phyloP scores from a whole-genome alignment of 2,329 filamentous ascomycete species.

The Beauveria sp. region DNA sequence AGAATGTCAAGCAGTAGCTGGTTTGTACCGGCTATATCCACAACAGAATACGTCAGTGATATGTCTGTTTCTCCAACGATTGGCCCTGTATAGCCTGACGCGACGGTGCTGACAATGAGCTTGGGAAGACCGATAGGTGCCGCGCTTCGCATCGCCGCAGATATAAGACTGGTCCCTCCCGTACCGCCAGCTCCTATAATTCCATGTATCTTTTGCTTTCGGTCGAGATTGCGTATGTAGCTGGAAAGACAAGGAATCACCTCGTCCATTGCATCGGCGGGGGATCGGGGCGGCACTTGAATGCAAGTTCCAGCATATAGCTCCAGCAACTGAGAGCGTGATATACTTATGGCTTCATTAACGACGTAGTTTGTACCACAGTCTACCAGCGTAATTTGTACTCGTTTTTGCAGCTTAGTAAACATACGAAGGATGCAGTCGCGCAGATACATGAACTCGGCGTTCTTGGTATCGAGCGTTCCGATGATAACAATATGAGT shows the following conservation, averaged over 20 bases:
- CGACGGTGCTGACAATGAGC: conserved; percentile 62
- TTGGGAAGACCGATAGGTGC: conserved; percentile 62
- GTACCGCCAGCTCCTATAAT: conserved; percentile 56
- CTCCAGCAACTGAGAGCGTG: too few species aligned
- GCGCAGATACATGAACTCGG: too few species aligned
- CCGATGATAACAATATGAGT: too few species aligned
- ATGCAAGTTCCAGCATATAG: too few species aligned
- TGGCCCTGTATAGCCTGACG: conserved; percentile 55
- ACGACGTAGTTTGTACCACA: too few species aligned
- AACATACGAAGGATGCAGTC: too few species aligned
- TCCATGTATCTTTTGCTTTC: conserved; percentile 38
- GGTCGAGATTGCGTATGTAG: conserved; percentile 32
- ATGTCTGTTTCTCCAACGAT: conserved; percentile 62
- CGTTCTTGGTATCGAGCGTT: too few species aligned
- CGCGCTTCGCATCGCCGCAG: conserved; percentile 51
- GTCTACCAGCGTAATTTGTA: too few species aligned
- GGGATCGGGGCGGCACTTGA: too few species aligned
- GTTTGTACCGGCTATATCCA: conserved; percentile 62
- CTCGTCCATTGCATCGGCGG: conserved; percentile 31
- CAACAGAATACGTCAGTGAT: conserved; percentile 62
- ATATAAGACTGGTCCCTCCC: conserved; percentile 52
- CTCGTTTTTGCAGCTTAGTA: too few species aligned
- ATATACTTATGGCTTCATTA: too few species aligned
- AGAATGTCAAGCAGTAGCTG: conserved; percentile 14
- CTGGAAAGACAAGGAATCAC: conserved; percentile 42